Conservation (phyloP, 495 filamentous ascomycete species). For the Aspergillus sparsus region DNA sequence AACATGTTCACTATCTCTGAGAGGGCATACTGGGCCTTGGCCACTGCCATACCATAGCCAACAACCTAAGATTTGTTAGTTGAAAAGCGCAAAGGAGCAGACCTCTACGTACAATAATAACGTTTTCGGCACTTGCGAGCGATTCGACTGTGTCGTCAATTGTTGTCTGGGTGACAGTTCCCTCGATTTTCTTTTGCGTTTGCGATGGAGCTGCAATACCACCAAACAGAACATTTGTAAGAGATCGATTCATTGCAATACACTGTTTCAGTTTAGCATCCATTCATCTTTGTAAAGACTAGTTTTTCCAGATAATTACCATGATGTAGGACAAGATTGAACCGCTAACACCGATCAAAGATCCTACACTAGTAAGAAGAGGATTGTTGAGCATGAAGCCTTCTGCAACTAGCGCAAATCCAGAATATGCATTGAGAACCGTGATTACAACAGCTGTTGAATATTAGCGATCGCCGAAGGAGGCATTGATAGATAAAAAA, state of each 20-base stretch:
- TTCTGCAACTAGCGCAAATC: conserved; percentile 80
- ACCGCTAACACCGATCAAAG: conserved; percentile 77
- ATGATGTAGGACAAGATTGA: conserved; percentile 82
- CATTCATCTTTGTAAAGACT: neutral
- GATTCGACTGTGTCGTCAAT: conserved; percentile 75
- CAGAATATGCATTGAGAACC: conserved; percentile 81
- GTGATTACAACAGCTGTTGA: conserved; percentile 70
- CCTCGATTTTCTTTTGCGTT: conserved; percentile 64
- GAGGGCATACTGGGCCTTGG: conserved; percentile 83
- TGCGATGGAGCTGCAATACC: conserved; percentile 64
- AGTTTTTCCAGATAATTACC: conserved; percentile 25
- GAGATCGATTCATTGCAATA: conserved; percentile 78
- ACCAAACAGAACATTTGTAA: conserved; percentile 80
- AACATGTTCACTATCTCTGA: conserved; percentile 73
- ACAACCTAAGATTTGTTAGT: conserved; percentile 48
- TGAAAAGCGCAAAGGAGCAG: neutral
- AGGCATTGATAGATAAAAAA: neutral
- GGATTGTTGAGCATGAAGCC: conserved; percentile 86
- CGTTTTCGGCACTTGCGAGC: conserved; percentile 67
- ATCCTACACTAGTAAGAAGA: conserved; percentile 74
- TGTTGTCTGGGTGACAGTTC: conserved; percentile 67
- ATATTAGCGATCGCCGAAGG: conserved; percentile 7
- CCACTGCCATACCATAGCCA: conserved; percentile 86
- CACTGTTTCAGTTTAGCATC: conserved; percentile 49
- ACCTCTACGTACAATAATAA: conserved; percentile 60